Percentiles rank a stretch among this genome's conserved stretches.
These are phyloP conservation scores for Fusarium fujikuroi DNA, from an alignment of 2,329 filamentous ascomycete genomes.

Conservation along the genomic window DNA sequence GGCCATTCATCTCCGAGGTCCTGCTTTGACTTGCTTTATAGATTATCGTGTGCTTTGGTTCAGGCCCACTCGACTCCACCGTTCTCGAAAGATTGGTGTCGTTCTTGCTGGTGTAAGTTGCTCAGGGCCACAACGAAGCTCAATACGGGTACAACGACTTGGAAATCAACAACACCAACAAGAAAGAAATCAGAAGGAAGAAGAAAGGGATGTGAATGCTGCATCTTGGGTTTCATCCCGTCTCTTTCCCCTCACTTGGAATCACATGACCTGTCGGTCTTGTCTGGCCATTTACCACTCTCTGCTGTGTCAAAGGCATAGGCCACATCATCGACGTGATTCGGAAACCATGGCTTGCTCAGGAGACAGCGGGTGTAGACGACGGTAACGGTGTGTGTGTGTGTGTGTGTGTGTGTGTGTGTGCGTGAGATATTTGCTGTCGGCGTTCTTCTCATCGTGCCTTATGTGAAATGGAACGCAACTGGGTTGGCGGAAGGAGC, in stretches of 20 bases:
- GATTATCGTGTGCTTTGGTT: background rate
- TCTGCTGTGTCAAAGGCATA: conserved; percentile 29
- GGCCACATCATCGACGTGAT: conserved; percentile 44
- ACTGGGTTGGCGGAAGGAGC: conserved; percentile 6
- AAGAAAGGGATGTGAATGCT: conserved; percentile 24
- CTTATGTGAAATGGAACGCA: conserved; percentile 18
- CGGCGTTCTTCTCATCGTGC: conserved; percentile 12
- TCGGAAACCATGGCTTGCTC: conserved; percentile 29
- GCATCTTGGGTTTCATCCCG: conserved; percentile 42
- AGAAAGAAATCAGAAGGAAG: conserved; percentile 12
- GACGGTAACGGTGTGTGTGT: conserved; percentile 11
- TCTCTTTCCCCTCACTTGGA: conserved; percentile 47
- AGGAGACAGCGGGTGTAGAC: conserved; percentile 13
- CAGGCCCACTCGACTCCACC: conserved; percentile 31
- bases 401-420: conserved; percentile 6
- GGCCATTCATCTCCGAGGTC: background rate
- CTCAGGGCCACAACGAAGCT: conserved; percentile 18
- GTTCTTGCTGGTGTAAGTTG: background rate
- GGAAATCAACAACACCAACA: conserved; percentile 10
- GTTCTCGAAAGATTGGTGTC: background rate
- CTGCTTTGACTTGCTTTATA: conserved; percentile 17
- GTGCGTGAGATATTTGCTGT: conserved; percentile 3
- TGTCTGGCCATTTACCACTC: conserved; percentile 38
- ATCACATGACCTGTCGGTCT: conserved; percentile 47
- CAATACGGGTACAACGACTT: background rate